Percentiles rank a stretch among this genome's conserved stretches.
Conservation (phyloP, 306 rosid genomes). For the Sophora flavescens region DNA sequence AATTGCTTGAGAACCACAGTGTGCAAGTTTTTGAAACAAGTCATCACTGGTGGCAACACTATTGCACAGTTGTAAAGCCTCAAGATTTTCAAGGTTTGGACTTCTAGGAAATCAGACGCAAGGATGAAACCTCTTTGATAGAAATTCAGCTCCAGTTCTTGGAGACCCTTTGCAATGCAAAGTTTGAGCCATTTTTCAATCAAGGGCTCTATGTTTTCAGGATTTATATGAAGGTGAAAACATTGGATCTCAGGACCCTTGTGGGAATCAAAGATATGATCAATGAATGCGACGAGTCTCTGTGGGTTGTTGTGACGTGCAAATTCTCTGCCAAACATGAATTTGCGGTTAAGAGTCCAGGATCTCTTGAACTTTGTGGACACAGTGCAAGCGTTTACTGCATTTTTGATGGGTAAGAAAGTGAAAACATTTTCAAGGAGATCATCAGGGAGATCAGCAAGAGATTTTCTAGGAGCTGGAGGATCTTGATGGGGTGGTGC, state of each 20-base stretch:
- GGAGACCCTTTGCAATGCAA: slow-evolving; percentile 7
- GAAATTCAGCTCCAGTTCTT: slow-evolving; percentile 44
- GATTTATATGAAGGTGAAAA: slow-evolving; percentile 43
- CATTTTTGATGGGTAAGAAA: slow-evolving; percentile 44
- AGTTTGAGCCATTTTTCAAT: slow-evolving; percentile 42
- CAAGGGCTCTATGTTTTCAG: not conserved
- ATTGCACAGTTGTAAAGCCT: slow-evolving; percentile 19
- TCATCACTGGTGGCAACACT: not conserved
- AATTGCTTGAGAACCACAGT: slow-evolving; percentile 6
- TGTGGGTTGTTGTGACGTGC: not conserved
- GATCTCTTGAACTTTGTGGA: slow-evolving; percentile 17
- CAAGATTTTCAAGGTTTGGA: not conserved
- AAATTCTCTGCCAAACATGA: slow-evolving; percentile 39
- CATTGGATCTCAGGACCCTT: slow-evolving; percentile 7
- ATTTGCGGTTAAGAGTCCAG: not conserved
- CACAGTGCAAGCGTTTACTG: not conserved
- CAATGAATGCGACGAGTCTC: not conserved
- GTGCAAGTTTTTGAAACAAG: not conserved
- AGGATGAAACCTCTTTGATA: not conserved
- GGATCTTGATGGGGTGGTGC: not conserved
- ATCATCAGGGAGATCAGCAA: slow-evolving; percentile 5
- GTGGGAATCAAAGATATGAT: slow-evolving; percentile 31
- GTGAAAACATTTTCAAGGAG: slow-evolving; percentile 38
- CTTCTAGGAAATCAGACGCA: not conserved
- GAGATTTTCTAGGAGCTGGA: not conserved